Evolutionary conservation across 352 stramenopile genomes (phyloP), one percentile per base, ranked within the genome.

Genomic region (Phytophthora multivora): DNA sequence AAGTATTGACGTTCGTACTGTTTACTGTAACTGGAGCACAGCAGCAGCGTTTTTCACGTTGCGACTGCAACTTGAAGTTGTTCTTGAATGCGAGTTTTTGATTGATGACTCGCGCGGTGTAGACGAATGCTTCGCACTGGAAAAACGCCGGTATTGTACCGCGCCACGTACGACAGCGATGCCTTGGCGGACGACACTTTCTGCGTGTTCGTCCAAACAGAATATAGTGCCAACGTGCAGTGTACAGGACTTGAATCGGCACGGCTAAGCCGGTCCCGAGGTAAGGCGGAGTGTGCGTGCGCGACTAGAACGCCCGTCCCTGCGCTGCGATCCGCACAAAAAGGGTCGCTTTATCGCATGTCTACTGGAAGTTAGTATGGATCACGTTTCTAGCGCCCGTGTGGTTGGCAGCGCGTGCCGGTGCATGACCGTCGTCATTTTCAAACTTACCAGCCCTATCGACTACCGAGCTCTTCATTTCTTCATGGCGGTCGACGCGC

Each of bases 51-150:
- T 33, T 31, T 33, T 33, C 28, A 33, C 28, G 28, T 33, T 13
- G 28, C 28, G 28, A 59, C 39, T 46, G 40, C 58, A 66, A 50
- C 51, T 66, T 66, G 50, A 66, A 66, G 59, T 66, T 66, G 41
- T 62, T 61, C 38, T 50, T 66, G 59, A 66, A 66, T 66, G 59
- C 51, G 35, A 52, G 3, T 35, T 48, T 12, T 26, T 41, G 42
- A 30, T 26, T 41, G 42, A 30, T 47, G 26, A 19, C 30, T 28
- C 19, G 45, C 4, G 21, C 12, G 19, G 18, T 51, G 50, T 61
- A 55, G 49, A 66, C 58, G 58, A 60, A 54, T 11, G 40, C n/a
- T n/a, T n/a, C n/a, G n/a, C n/a, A n/a, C n/a, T n/a, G n/a, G n/a
- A n/a, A n/a, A n/a, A n/a, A n/a, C n/a, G n/a, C n/a, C n/a, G n/a